Base-by-base conservation (phyloP, 2,329 filamentous ascomycete genomes). In the Didymella arachidicola region DNA sequence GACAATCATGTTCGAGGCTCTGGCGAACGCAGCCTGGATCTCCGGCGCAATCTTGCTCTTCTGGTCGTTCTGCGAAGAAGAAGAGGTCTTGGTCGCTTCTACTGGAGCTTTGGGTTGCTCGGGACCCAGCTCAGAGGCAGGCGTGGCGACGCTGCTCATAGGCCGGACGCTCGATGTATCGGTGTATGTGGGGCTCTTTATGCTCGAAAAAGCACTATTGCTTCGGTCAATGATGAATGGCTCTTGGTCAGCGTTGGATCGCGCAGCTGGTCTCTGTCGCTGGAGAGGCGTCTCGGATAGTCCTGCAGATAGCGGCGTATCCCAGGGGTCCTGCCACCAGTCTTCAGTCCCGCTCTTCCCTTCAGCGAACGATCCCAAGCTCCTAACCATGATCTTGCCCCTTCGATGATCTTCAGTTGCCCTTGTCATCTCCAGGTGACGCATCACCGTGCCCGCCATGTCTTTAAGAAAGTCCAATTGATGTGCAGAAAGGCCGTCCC, bases 341-440 rank as follows among this genome's bases (percentile, higher is more conserved):
- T 75, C 72, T 43, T 76, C 71, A 6, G 72, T 57, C 4, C 64
- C 70, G 16, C 70, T 73, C 53, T 74, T 76, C 0, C 74, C 74
- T 41, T 77, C 74, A 4, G 73, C 74, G 52, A 77, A 77, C 4
- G 72, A 74, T 3, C 74, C 74, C 42, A 77, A 45, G 41, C 72
- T 74, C 48, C 82, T 79, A 39, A 82, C 82, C 76, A 83, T 87
- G 66, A 79, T 82, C 61, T 81, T 85, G 39, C 79, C 83, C 64
- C 80, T 81, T 66, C 78, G 82, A 64, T 82, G 83, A 64, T 82
- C 84, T 54, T 79, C 83, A 52, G 76, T 82, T 60, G 78, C 80
- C 62, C 81, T 80, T 43, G 78, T 84, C 78, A 80, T 83, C 73
- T 87, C 86, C 8, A 90, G 72, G 57, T 89, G 87, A 36, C 86